phyloP scores from a whole-genome alignment of 306 rosid genomes.

The Citrullus amarus region DNA sequence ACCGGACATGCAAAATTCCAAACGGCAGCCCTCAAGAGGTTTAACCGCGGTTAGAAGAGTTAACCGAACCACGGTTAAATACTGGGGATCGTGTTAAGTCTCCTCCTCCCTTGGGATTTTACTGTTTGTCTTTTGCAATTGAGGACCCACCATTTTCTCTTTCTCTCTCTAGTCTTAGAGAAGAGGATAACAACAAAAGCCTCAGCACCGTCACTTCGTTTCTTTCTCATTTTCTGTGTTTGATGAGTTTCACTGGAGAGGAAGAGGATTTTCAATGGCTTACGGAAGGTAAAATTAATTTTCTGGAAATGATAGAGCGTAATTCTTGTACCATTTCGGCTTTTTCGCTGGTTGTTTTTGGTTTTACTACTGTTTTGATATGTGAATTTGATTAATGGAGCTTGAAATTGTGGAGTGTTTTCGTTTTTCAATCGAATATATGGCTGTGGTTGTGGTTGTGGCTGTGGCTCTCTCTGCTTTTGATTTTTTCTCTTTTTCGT shows the following conservation, averaged over 20 bases:
- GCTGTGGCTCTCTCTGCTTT: not conserved
- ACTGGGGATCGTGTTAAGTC: slow-evolving; percentile 9
- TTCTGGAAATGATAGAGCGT: not conserved
- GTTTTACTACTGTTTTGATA: not conserved
- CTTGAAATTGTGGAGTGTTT: not conserved
- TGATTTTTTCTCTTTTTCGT: not conserved
- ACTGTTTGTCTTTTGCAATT: slow-evolving; percentile 7
- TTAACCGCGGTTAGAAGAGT: slow-evolving; percentile 3
- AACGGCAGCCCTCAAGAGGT: not conserved
- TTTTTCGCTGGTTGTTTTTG: not conserved
- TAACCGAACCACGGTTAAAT: slow-evolving; percentile 10
- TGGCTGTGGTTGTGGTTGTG: not conserved
- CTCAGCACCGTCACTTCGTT: slow-evolving; percentile 6
- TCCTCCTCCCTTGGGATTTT: slow-evolving; percentile 1
- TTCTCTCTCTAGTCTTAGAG: not conserved
- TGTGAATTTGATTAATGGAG: not conserved
- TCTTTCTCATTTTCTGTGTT: not conserved
- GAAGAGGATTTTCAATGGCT: not conserved
- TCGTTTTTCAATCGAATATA: not conserved
- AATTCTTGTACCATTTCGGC: not conserved
- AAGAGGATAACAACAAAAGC: slow-evolving; percentile 9
- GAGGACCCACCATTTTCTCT: slow-evolving; percentile 6
- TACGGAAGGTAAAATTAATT: not conserved
- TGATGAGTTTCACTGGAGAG: not conserved
- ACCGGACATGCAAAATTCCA: not conserved